Evolutionary conservation across 2,329 filamentous ascomycete species (phyloP).

Genomic region (Zymoseptoria crescenta): DNA sequence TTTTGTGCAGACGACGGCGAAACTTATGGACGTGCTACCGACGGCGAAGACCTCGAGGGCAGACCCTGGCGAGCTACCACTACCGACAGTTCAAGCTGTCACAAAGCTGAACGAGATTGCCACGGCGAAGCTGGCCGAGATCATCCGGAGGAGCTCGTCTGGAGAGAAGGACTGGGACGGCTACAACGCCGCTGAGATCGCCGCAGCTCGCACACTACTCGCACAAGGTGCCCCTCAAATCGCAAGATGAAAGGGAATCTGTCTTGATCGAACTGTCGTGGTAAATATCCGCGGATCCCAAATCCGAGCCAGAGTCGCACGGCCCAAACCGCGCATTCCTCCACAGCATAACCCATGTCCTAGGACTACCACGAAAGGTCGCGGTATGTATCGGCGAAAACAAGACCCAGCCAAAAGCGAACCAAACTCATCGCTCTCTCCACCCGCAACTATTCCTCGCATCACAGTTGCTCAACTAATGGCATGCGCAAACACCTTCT

Average conservation of each 20-base stretch:
- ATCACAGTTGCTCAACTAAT: constrained; percentile 45
- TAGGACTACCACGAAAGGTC: constrained; percentile 6
- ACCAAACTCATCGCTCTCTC: background rate
- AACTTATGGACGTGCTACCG: constrained; percentile 17
- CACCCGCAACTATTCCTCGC: background rate
- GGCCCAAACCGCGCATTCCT: background rate
- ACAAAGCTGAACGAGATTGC: constrained; percentile 64
- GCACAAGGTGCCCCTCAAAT: constrained; percentile 41
- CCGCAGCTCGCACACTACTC: constrained; percentile 61
- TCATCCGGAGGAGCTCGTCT: constrained; percentile 56
- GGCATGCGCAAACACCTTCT: constrained; percentile 76
- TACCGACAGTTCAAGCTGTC: constrained; percentile 52
- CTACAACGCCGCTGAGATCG: constrained; percentile 63
- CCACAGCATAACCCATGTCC: constrained; percentile 1
- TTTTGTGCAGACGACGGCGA: constrained; percentile 17
- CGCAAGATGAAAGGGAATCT: constrained; percentile 20
- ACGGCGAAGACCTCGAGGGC: constrained; percentile 25
- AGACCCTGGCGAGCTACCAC: constrained; percentile 34
- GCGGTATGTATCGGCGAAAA: constrained; percentile 7
- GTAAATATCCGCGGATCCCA: constrained; percentile 7
- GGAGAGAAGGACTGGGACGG: constrained; percentile 63
- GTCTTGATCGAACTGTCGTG: constrained; percentile 17
- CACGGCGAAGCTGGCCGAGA: constrained; percentile 67
- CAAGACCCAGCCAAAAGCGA: background rate
- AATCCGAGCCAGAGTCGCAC: background rate